Percentiles rank a stretch among this genome's conserved stretches.
Conservation (phyloP, 345 rosid genomes). For the Acer saccharum region DNA sequence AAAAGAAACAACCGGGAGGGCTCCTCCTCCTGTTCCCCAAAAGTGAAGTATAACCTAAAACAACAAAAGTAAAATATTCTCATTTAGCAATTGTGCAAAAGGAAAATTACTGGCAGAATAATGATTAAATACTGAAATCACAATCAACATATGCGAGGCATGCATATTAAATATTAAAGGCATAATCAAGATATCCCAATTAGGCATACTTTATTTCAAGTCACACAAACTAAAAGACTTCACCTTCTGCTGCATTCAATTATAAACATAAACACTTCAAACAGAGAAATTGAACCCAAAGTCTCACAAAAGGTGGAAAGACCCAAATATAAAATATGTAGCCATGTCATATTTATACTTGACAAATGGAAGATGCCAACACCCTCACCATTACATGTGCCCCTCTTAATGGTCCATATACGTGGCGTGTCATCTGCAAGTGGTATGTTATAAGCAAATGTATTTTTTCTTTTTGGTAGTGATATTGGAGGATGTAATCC, state of each 20-base stretch:
- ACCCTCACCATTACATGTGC: background rate
- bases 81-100: background rate
- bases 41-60: constrained; percentile 80
- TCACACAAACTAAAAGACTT: constrained; percentile 1
- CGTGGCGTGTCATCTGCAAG: background rate
- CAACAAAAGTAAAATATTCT: background rate
- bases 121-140: background rate
- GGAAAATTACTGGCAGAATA: background rate
- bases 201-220: background rate
- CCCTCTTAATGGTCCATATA: background rate
- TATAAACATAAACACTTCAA: background rate
- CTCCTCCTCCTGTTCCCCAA: constrained; percentile 94
- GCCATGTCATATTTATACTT: background rate
- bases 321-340: background rate
- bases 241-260: background rate
- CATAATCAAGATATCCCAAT: background rate
- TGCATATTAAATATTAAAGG: background rate
- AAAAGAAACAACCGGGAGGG: constrained; percentile 82
- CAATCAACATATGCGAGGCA: background rate
- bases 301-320: background rate
- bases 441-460: background rate
- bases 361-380: background rate
- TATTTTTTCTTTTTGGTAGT: background rate
- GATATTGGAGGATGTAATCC: background rate
- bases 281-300: background rate